Evolutionary conservation across 768 basidiomycete genomes (phyloP).

Genomic region (Agrocybe praecox): DNA sequence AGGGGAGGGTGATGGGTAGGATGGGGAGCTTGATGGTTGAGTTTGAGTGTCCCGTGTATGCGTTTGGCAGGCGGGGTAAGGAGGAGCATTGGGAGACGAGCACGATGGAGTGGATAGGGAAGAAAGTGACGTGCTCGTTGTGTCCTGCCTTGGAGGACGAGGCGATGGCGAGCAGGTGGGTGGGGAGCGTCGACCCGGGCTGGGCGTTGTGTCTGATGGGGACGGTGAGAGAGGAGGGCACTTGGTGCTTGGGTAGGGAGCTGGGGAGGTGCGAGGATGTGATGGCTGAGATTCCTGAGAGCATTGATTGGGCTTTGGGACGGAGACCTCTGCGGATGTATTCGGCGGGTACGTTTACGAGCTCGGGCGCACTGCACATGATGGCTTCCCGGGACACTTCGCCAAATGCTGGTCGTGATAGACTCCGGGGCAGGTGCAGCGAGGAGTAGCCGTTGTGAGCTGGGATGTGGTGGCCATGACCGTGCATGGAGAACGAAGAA

Average conservation of each 20-base stretch:
- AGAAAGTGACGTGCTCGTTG: slow-evolving; percentile 47
- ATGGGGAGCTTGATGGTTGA: slow-evolving; percentile 58
- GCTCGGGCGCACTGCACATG: slow-evolving; percentile 65
- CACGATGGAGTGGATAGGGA: slow-evolving; percentile 66
- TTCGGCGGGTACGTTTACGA: slow-evolving; percentile 63
- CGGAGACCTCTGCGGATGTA: slow-evolving; percentile 70
- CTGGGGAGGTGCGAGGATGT: slow-evolving; percentile 60
- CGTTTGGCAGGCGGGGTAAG: slow-evolving; percentile 49
- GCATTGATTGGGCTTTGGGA: slow-evolving; percentile 49
- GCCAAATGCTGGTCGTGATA: slow-evolving; percentile 60
- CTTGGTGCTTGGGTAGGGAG: slow-evolving; percentile 53
- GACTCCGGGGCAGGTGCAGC: slow-evolving; percentile 70
- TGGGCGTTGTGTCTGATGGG: slow-evolving; percentile 21
- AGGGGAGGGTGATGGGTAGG: slow-evolving; percentile 70
- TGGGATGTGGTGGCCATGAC: slow-evolving; percentile 36
- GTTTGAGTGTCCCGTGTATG: slow-evolving; percentile 22
- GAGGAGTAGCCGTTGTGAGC: slow-evolving; percentile 22
- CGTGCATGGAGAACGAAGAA: slow-evolving; percentile 38
- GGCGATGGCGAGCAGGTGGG: slow-evolving; percentile 59
- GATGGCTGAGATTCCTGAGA: slow-evolving; percentile 53
- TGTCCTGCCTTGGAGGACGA: slow-evolving; percentile 41
- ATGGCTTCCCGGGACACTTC: slow-evolving; percentile 63
- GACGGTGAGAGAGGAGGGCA: slow-evolving; percentile 8
- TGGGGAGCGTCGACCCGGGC: slow-evolving; percentile 42
- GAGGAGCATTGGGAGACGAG: slow-evolving; percentile 63